Conservation (phyloP, 208 protist genomes). For the Trypanosoma platydactyli region DNA sequence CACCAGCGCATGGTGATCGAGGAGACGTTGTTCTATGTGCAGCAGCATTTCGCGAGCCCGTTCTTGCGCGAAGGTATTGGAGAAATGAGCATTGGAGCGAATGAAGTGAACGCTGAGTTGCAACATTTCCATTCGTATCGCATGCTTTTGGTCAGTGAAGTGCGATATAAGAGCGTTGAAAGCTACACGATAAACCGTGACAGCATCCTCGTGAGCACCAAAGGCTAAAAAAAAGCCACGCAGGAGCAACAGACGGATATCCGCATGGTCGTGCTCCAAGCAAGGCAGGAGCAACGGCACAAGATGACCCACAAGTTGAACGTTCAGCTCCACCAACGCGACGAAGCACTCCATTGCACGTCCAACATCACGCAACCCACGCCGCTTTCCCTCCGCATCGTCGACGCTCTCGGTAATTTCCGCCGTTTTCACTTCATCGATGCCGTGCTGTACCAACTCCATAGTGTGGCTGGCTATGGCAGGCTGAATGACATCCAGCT, state of each 20-base stretch:
- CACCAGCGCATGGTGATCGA: slow-evolving; percentile 54
- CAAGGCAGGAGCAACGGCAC: slow-evolving; percentile 37
- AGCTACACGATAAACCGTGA: slow-evolving; percentile 30
- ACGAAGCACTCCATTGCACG: slow-evolving; percentile 49
- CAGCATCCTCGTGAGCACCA: slow-evolving; percentile 36
- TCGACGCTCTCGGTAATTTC: slow-evolving; percentile 18
- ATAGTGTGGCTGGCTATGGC: slow-evolving; percentile 43
- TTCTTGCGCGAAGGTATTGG: slow-evolving; percentile 21
- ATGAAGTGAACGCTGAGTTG: slow-evolving; percentile 33
- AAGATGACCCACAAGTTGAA: slow-evolving; percentile 44
- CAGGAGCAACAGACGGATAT: slow-evolving; percentile 57
- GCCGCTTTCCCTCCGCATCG: slow-evolving; percentile 10
- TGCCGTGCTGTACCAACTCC: slow-evolving; percentile 39
- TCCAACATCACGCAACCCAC: slow-evolving; percentile 31
- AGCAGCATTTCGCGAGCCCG: slow-evolving; percentile 41
- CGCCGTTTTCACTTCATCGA: slow-evolving; percentile 34
- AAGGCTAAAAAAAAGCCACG: slow-evolving; percentile 52
- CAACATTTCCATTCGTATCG: slow-evolving; percentile 52
- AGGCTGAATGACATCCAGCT: slow-evolving; percentile 45
- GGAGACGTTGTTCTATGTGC: slow-evolving; percentile 34
- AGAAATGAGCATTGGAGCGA: slow-evolving; percentile 5
- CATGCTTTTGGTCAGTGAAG: slow-evolving; percentile 47
- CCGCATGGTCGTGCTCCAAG: slow-evolving; percentile 42
- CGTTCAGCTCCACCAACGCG: slow-evolving; percentile 46
- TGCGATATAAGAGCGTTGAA: slow-evolving; percentile 36